These are phyloP conservation scores for Flagelloscypha sp. DNA, from an alignment of 768 basidiomycete genomes.

Conservation along the genomic window DNA sequence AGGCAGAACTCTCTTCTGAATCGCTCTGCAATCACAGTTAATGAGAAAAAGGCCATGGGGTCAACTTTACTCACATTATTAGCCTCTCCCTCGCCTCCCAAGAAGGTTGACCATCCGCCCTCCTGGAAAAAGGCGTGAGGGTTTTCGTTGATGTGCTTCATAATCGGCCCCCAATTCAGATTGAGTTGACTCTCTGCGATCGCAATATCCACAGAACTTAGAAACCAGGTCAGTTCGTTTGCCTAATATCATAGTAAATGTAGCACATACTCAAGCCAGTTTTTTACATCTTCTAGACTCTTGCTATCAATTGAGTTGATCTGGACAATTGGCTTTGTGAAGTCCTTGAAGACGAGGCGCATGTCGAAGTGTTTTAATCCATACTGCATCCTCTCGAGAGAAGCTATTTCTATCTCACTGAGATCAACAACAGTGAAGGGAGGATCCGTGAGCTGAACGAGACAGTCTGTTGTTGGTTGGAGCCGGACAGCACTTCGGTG, in stretches of 20 bases:
- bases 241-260: conserved; percentile 3
- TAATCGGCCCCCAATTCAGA: conserved; percentile 95
- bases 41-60: conserved; percentile 1
- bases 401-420: conserved; percentile 92
- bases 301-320: conserved; percentile 92
- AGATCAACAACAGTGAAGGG: conserved; percentile 96
- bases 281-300: conserved; percentile 94
- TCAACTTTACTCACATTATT: conserved; percentile 47
- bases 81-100: conserved; percentile 58
- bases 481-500: conserved; percentile 91
- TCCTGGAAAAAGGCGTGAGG: conserved; percentile 92
- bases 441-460: conserved; percentile 90
- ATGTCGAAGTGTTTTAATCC: conserved; percentile 95
- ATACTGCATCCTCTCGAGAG: conserved; percentile 94
- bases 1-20: conserved; percentile 41
- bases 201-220: conserved; percentile 92
- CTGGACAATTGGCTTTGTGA: conserved; percentile 84
- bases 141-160: conserved; percentile 97
- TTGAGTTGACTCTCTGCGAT: conserved; percentile 95
- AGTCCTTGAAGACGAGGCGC: conserved; percentile 95
- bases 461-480: conserved; percentile 93
- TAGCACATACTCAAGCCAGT: conserved; percentile 87
- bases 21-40: conserved; percentile 25
- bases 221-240: conserved; percentile 7
- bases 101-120: conserved; percentile 94